phyloP scores from a whole-genome alignment of 345 rosid species.

The Heritiera fomes region DNA sequence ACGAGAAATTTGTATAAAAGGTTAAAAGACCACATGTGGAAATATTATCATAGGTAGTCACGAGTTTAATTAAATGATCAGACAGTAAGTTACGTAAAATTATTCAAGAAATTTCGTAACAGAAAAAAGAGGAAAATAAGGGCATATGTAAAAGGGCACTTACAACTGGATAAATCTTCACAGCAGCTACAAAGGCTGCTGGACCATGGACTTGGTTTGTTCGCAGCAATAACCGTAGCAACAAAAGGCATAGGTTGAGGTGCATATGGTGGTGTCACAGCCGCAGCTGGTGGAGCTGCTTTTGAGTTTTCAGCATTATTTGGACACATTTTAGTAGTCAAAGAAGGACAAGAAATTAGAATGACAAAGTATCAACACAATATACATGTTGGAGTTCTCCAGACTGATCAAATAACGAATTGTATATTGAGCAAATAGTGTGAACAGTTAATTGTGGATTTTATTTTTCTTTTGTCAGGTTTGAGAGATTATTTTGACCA shows the following conservation, averaged over 20 bases:
- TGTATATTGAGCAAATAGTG: not conserved
- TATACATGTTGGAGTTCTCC: too few species aligned
- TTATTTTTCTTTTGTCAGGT: too few species aligned
- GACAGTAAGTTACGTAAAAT: too few species aligned
- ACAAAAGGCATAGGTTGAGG: not conserved
- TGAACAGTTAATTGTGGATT: not conserved
- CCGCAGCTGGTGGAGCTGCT: not conserved
- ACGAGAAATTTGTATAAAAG: too few species aligned
- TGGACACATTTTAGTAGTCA: not conserved
- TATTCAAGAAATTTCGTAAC: not conserved
- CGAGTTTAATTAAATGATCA: too few species aligned
- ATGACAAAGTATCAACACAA: not conserved
- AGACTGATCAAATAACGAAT: too few species aligned
- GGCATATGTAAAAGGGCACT: not conserved
- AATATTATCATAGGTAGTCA: too few species aligned
- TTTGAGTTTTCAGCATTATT: not conserved
- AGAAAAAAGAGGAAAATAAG: not conserved
- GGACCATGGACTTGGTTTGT: slow-evolving; percentile 18
- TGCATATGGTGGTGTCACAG: not conserved
- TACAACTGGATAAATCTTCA: slow-evolving; percentile 25
- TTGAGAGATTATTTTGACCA: not conserved
- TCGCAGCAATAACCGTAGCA: not conserved
- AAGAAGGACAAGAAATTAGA: not conserved
- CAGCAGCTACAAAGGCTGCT: slow-evolving; percentile 30
- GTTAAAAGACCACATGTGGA: too few species aligned